phyloP scores from a whole-genome alignment of 305 asterid species.

The Fraxinus baroniana region DNA sequence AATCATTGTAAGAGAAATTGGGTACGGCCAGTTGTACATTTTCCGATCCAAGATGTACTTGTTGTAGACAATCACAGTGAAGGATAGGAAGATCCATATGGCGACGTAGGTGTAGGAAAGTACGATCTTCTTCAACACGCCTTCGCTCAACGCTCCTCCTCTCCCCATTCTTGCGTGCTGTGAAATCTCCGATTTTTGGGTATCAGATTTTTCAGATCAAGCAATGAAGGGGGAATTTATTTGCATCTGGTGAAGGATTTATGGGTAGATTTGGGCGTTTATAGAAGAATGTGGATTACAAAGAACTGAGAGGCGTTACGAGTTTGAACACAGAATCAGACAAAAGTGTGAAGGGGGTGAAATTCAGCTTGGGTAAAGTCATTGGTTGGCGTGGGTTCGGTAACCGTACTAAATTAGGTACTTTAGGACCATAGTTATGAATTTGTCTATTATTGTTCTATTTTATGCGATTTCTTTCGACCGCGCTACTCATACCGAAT shows the following conservation, averaged over 20 bases:
- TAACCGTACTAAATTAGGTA: background rate
- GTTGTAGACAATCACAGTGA: slow-evolving; percentile 63
- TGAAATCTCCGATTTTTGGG: background rate
- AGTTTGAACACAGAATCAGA: background rate
- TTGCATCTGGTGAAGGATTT: background rate
- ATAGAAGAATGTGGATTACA: background rate
- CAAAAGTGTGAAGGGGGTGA: background rate
- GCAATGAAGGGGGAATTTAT: background rate
- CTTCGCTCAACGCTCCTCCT: slow-evolving; percentile 50
- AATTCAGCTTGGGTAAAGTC: background rate
- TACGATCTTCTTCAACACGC: slow-evolving; percentile 53
- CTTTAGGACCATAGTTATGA: too few relatives aligned
- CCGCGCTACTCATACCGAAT: too few relatives aligned
- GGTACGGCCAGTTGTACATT: slow-evolving; percentile 63
- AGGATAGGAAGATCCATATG: slow-evolving; percentile 58
- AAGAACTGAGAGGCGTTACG: background rate
- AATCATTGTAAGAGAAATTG: slow-evolving; percentile 58
- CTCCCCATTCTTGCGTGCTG: slow-evolving; percentile 39
- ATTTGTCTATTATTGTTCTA: too few relatives aligned
- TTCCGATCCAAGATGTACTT: slow-evolving; percentile 57
- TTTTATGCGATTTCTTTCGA: too few relatives aligned
- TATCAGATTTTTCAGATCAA: background rate
- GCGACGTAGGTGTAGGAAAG: slow-evolving; percentile 57
- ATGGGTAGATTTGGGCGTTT: background rate
- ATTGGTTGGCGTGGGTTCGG: background rate